Evolutionary conservation across 306 rosid genomes (phyloP), one percentile per base, ranked within the genome.

Genomic region (Trifolium pratense): DNA sequence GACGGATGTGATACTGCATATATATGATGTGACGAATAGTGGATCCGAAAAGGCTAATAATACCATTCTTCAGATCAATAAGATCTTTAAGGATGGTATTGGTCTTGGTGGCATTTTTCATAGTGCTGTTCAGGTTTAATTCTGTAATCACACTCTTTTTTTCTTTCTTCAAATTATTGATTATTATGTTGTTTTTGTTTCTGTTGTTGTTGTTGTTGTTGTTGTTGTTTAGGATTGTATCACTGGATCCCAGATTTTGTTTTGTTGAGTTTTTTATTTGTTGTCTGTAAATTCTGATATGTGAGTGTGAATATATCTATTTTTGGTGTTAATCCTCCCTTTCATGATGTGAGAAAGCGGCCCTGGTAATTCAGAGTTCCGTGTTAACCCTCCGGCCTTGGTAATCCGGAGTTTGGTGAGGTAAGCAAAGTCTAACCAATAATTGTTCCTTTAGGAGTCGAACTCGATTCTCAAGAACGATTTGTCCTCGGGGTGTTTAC

Each of bases 81-180:
- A 86, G 97, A 90, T 95, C 86, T 95, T 95, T 84, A 95, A 92
- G 78, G 99, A 95, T 72, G 97, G 99, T 46, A 95, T 95, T 70
- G 97, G 99, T 63, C 79, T 95, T 5, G 99, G 99, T 51, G 99
- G 99, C 9, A 95, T 95, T 76, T 95, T 95, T 83, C 97, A 95
- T 74, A 95, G 97, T 80, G 99, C 99, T 53, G 90, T 95, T 70
- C 97, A 95, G 97, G 99, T 94, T 20, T 69, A 16, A 0, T 61
- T 68, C 32, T 25, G 9, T 3, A 10, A 42, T 4, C 9, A 36
- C 62, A 37, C 56, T 68, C 32, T 78, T 62, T 78, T 61, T 70
- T 20, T 64, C n/a, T n/a, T n/a, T n/a, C 1, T 70, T 9, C 56
- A 60, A 60, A 6, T 79, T 23, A 4, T 12, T 86, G 9, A 0